These are phyloP conservation scores for Colletotrichum destructivum DNA, from an alignment of 2,329 filamentous ascomycete species.

Conservation along the genomic window DNA sequence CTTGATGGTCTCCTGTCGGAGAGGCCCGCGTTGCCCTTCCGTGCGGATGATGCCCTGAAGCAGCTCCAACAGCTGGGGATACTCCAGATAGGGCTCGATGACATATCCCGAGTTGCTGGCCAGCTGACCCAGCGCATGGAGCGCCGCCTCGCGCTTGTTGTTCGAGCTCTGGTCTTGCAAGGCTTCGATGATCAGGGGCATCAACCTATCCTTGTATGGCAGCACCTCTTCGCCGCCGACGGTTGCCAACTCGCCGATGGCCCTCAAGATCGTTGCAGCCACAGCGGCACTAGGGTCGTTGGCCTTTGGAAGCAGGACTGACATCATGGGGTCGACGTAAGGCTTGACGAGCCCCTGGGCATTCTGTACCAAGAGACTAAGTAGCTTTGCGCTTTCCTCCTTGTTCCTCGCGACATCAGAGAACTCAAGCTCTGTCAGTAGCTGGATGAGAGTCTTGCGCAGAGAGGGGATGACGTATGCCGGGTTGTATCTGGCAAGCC, in stretches of 20 bases:
- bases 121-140: conserved; percentile 91
- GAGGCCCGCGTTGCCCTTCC: conserved; percentile 84
- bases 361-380: conserved; percentile 93
- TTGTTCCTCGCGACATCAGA: conserved; percentile 95
- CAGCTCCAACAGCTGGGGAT: conserved; percentile 92
- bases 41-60: conserved; percentile 95
- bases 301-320: conserved; percentile 93
- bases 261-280: conserved; percentile 93
- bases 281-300: conserved; percentile 88
- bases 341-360: conserved; percentile 94
- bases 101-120: conserved; percentile 98
- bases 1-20: conserved; percentile 96
- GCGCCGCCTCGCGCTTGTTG: conserved; percentile 89
- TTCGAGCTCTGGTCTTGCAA: conserved; percentile 95
- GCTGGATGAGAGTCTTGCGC: conserved; percentile 94
- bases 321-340: conserved; percentile 97
- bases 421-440: conserved; percentile 96
- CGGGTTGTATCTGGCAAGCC: conserved; percentile 90
- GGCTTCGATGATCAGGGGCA: conserved; percentile 95
- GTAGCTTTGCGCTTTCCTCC: conserved; percentile 93
- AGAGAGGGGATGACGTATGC: conserved; percentile 98
- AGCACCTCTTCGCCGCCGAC: conserved; percentile 96
- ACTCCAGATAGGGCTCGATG: conserved; percentile 94
- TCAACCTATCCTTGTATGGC: conserved; percentile 89
- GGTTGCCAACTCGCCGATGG: conserved; percentile 92